phyloP scores from a whole-genome alignment of 2,329 filamentous ascomycete species.

The Amylocarpus encephaloides region DNA sequence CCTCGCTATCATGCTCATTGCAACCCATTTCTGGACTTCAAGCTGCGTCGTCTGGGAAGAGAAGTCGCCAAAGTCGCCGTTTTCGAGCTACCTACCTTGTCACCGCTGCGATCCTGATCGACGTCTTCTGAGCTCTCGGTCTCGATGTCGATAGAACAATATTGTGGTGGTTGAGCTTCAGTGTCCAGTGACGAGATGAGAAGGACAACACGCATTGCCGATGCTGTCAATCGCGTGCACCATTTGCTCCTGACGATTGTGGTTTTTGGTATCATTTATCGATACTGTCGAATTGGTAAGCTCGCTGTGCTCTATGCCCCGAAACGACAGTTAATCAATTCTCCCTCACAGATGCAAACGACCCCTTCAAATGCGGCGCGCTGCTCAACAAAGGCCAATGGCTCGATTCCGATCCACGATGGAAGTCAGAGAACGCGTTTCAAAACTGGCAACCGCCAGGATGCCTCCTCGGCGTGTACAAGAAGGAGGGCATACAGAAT shows the following conservation, averaged over 20 bases:
- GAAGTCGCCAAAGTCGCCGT: too few relatives aligned
- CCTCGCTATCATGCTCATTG: too few relatives aligned
- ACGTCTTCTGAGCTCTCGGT: too few relatives aligned
- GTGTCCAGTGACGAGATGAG: background rate
- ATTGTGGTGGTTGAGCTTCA: background rate
- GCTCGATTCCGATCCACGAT: conserved; percentile 32
- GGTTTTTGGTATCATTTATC: conserved; percentile 24
- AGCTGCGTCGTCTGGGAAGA: too few relatives aligned
- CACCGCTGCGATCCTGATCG: too few relatives aligned
- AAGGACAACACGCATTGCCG: background rate
- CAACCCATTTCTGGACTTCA: too few relatives aligned
- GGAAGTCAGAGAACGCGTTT: conserved; percentile 30
- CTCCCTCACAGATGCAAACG: conserved; percentile 27
- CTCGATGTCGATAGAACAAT: too few relatives aligned
- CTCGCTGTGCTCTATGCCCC: background rate
- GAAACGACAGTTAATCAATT: conserved; percentile 4
- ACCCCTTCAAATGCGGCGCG: conserved; percentile 48
- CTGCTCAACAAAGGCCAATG: conserved; percentile 47
- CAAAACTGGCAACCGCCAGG: conserved; percentile 53
- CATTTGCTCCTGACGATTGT: conserved; percentile 19
- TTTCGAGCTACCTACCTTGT: too few relatives aligned
- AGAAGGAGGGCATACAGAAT: conserved; percentile 41
- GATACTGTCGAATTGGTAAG: conserved; percentile 29
- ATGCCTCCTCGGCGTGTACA: conserved; percentile 53
- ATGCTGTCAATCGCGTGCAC: conserved; percentile 13